phyloP scores from a whole-genome alignment of 2,329 filamentous ascomycete species.

The Fusarium bulbicola region DNA sequence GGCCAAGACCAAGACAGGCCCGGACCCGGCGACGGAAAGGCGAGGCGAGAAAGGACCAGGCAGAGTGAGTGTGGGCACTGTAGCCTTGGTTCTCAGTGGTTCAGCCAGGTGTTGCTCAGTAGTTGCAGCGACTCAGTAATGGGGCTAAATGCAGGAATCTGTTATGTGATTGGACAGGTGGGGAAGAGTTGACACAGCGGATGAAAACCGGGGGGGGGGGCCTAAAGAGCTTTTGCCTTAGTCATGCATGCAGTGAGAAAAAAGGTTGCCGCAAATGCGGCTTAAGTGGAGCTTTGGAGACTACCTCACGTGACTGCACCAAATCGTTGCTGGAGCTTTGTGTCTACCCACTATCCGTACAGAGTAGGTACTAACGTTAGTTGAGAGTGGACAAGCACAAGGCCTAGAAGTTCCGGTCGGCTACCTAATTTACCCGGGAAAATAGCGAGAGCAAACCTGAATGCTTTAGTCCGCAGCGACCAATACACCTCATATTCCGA shows the following conservation, averaged over 20 bases:
- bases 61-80: conserved; percentile 14
- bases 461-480: conserved; percentile 41
- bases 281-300: not conserved
- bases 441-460: conserved; percentile 51
- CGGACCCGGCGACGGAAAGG: conserved; percentile 32
- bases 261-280: not conserved
- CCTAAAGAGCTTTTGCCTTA: conserved; percentile 17
- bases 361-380: too few relatives aligned
- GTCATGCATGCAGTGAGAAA: conserved; percentile 15
- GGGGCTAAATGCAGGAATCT: not conserved
- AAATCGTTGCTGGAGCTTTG: not conserved
- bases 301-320: conserved; percentile 44
- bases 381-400: not conserved
- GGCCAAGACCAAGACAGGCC: conserved; percentile 22
- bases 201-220: conserved; percentile 16
- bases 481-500: conserved; percentile 46
- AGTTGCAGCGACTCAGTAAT: conserved; percentile 29
- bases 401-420: conserved; percentile 37
- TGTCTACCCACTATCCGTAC: not conserved
- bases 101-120: conserved; percentile 33
- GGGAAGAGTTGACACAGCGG: conserved; percentile 1
- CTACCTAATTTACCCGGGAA: conserved; percentile 52
- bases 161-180: conserved; percentile 27
- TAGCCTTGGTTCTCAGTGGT: conserved; percentile 26
- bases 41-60: conserved; percentile 33